These are phyloP conservation scores for Aspergillus nanangensis DNA, from an alignment of 495 filamentous ascomycete species.

Conservation along the genomic window DNA sequence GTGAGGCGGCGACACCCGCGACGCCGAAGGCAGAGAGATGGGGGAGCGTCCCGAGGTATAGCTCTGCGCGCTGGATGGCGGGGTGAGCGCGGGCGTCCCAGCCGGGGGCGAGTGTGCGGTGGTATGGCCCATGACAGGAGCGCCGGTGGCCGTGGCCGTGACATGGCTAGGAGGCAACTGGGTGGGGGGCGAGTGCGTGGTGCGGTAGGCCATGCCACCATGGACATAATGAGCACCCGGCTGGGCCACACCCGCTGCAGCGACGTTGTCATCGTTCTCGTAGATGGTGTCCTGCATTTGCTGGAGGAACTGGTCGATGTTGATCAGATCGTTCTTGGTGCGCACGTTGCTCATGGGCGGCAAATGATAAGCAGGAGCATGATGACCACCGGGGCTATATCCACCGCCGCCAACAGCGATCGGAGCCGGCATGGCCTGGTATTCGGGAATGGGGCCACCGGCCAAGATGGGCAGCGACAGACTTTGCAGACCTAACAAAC, in stretches of 20 bases:
- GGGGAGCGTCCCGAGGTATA: slow-evolving; percentile 88
- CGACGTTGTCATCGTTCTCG: slow-evolving; percentile 76
- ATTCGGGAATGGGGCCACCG: slow-evolving; percentile 60
- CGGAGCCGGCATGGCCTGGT: slow-evolving; percentile 53
- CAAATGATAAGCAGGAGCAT: slow-evolving; percentile 62
- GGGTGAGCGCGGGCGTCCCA: slow-evolving; percentile 82
- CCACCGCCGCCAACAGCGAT: slow-evolving; percentile 53
- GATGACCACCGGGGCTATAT: slow-evolving; percentile 41
- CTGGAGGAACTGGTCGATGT: slow-evolving; percentile 89
- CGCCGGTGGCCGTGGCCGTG: slow-evolving; percentile 52
- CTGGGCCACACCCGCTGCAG: slow-evolving; percentile 69
- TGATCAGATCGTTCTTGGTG: slow-evolving; percentile 87
- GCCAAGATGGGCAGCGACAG: slow-evolving; percentile 63
- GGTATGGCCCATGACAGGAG: slow-evolving; percentile 53
- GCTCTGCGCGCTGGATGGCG: slow-evolving; percentile 79
- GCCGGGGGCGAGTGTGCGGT: slow-evolving; percentile 47
- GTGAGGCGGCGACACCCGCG: slow-evolving; percentile 61
- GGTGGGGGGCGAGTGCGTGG: slow-evolving; percentile 66
- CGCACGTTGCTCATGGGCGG: slow-evolving; percentile 81
- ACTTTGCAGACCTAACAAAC: slow-evolving; percentile 68
- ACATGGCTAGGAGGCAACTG: slow-evolving; percentile 52
- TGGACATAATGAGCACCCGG: slow-evolving; percentile 62
- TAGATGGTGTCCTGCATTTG: slow-evolving; percentile 94
- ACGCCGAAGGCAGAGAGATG: slow-evolving; percentile 50
- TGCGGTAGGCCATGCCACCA: slow-evolving; percentile 56